Evolutionary conservation across 352 stramenopile species (phyloP).

Genomic region (Phytophthora pinifolia): DNA sequence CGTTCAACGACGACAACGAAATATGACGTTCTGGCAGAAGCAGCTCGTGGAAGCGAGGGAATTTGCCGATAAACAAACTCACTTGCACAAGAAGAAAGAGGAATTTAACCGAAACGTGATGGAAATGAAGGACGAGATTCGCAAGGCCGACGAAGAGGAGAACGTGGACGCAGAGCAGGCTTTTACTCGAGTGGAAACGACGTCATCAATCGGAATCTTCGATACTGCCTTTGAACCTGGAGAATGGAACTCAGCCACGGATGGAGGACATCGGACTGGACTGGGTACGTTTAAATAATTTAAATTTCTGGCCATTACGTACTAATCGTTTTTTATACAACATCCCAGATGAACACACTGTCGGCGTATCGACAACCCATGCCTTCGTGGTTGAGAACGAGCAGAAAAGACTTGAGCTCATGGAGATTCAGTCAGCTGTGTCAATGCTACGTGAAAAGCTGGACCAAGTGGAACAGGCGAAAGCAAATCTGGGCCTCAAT

Average conservation of each 20-base stretch:
- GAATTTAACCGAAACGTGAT: conserved; percentile 32
- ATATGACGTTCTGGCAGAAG: conserved; percentile 67
- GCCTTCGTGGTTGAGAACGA: conserved; percentile 56
- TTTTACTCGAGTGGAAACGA: conserved; percentile 33
- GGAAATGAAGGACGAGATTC: conserved; percentile 42
- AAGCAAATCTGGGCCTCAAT: conserved; percentile 40
- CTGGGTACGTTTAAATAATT: conserved; percentile 42
- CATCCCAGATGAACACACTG: conserved; percentile 47
- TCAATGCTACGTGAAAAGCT: conserved; percentile 54
- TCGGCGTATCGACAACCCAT: conserved; percentile 42
- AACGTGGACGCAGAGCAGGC: conserved; percentile 16
- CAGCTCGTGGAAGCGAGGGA: conserved; percentile 50
- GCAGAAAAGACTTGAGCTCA: conserved; percentile 38
- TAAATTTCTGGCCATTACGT: background rate
- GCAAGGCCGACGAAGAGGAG: conserved; percentile 32
- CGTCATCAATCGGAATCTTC: conserved; percentile 57
- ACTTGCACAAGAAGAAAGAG: conserved; percentile 20
- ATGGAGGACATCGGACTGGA: conserved; percentile 43
- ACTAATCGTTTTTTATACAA: conserved; percentile 8
- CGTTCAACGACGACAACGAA: background rate
- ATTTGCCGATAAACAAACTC: conserved; percentile 49
- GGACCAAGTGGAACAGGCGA: conserved; percentile 43
- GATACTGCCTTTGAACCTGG: conserved; percentile 45
- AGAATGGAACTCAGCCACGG: conserved; percentile 55
- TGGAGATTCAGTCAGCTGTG: conserved; percentile 61